Evolutionary conservation across 129 eudicot species (phyloP), one percentile per base, ranked within the genome.

Genomic region (Flaveria linearis): DNA sequence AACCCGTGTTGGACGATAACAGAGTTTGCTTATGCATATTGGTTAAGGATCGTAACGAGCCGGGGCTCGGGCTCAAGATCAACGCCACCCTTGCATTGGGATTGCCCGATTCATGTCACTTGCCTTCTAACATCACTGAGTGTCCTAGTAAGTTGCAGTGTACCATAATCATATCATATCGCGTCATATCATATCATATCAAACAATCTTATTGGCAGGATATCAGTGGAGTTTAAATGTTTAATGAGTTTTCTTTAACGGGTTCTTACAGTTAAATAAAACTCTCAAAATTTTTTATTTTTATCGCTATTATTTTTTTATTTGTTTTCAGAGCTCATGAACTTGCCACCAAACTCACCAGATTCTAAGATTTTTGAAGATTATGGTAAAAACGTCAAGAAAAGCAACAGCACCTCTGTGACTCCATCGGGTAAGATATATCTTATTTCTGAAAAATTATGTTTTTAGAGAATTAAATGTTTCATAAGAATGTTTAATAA

Each of bases 361-460:
- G 90, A 87, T 20, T 90, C 92, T 6, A 87, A 87, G 82, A 85
- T 90, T 2, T 90, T 90, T 67, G 76, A 75, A 71, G 96, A 90
- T 81, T 87, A 77, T 64, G 92, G 74, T 3, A 85, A 74, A 36
- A 76, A 41, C 36, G 76, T 81, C 65, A 78, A 75, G n/a, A 75
- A 14, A 25, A 86, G 51, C 67, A 60, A 50, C 43, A 63, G 33
- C 68, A 66, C 88, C 62, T 57, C 83, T 4, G 25, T 78, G 20
- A 51, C 75, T 58, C 23, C 72, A 17, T 23, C 68, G 15, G 87
- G 86, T 81, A 79, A 76, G 8, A 22, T 71, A 20, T 55, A 56
- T 58, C 15, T 67, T 22, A 7, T 57, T 7, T 20, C 1, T 33
- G 12, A 4, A 12, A 12, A 3, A 8, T 60, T 39, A 2, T 69